Evolutionary conservation across 768 basidiomycete species (phyloP), one percentile per base, ranked within the genome.

Genomic region (Psilocybe cubensis): DNA sequence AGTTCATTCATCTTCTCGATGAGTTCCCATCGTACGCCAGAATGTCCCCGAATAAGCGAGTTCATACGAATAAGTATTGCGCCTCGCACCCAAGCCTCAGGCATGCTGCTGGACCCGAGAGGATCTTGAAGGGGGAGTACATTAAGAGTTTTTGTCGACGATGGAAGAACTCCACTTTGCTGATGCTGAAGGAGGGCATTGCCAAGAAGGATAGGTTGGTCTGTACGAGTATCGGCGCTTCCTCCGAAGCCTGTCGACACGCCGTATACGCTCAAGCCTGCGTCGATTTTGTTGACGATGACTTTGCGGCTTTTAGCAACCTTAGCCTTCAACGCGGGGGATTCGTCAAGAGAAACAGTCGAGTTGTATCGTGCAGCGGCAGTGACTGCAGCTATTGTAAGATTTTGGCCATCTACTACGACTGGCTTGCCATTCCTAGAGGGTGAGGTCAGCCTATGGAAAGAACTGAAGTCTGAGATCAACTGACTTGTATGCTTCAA

Each of bases 51-150:
- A 52, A 93, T 86, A 41, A 96, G 83, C 3, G 91, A 93, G 72
- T 95, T 96, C 80, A 92, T 88, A 62, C 93, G 90, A 63, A 96
- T 80, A 9, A 93, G 73, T 65, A 95, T 92, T 1, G 93, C 91
- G 11, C 89, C 93, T 52, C 93, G 87, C 28, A 94, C 92, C 90
- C 94, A 94, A 2, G 90, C 76, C 57, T 91, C 87, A 3, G 93
- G 92, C 91, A 95, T 94, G 57, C 81, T 85, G 27, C 83, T 82
- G 10, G 85, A 82, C 10, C 81, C 72, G 11, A 88, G 69, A 1
- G 89, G 90, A 65, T 92, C 90, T 4, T 80, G 79, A 42, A 93
- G 84, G 8, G 92, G 91, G 0, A 92, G 77, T 10, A 76, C 79
- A 46, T 83, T 69, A 17, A 78, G 79, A 1, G 76, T 71, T 20